Conservation (phyloP, 768 basidiomycete genomes). For the Agaricus sinodeliciosus region DNA sequence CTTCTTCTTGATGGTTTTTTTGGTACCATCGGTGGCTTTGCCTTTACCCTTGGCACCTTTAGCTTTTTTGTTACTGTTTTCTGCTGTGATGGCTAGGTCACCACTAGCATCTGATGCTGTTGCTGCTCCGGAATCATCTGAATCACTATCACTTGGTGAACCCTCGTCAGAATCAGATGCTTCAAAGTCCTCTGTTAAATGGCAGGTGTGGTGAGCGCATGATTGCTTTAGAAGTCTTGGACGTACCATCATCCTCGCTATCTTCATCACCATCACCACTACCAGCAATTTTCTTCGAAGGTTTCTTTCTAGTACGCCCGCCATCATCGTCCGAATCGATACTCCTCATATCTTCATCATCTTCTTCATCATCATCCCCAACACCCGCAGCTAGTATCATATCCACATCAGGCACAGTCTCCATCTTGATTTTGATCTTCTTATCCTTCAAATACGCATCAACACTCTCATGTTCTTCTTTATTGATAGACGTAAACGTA, state of each 20-base stretch:
- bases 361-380: slow-evolving; percentile 66
- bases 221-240: not conserved
- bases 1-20: slow-evolving; percentile 18
- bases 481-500: slow-evolving; percentile 89
- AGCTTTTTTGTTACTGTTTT: slow-evolving; percentile 30
- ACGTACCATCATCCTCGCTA: slow-evolving; percentile 62
- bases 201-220: not conserved
- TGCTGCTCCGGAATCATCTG: slow-evolving; percentile 60
- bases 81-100: slow-evolving; percentile 55
- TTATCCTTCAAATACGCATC: slow-evolving; percentile 84
- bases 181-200: slow-evolving; percentile 75
- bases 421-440: slow-evolving; percentile 92
- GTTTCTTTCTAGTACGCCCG: slow-evolving; percentile 38
- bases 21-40: slow-evolving; percentile 27
- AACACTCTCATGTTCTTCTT: slow-evolving; percentile 87
- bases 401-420: slow-evolving; percentile 87
- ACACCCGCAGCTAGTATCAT: slow-evolving; percentile 59
- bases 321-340: slow-evolving; percentile 69
- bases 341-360: slow-evolving; percentile 80
- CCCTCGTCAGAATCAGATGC: slow-evolving; percentile 81
- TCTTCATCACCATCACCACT: slow-evolving; percentile 38
- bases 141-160: slow-evolving; percentile 76
- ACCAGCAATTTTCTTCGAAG: slow-evolving; percentile 46
- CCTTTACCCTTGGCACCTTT: slow-evolving; percentile 31
- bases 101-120: slow-evolving; percentile 85